Evolutionary conservation across 2,329 filamentous ascomycete genomes (phyloP).

Genomic region (Botrytis aclada): DNA sequence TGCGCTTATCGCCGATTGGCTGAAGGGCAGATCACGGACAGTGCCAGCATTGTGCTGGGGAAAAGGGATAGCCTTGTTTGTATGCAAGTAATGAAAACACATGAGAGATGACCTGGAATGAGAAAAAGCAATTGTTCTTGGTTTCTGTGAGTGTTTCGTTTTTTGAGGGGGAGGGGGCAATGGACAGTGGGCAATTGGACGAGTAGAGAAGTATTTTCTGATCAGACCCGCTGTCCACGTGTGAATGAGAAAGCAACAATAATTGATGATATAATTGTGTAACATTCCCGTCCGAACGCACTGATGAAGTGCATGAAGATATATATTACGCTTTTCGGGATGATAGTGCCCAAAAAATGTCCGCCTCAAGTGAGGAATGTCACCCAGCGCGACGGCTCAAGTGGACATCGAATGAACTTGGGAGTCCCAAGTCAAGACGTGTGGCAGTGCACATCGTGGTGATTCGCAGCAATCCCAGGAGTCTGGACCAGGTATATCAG

Average conservation of each 20-base stretch:
- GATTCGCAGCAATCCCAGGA: background rate
- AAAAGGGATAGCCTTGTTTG: background rate
- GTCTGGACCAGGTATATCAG: background rate
- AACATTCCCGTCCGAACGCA: background rate
- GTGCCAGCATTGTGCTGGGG: background rate
- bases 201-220: background rate
- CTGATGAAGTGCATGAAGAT: constrained; percentile 1
- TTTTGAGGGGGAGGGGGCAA: background rate
- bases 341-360: background rate
- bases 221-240: background rate
- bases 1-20: background rate
- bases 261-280: background rate
- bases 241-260: background rate
- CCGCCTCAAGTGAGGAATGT: background rate
- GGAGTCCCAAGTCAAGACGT: background rate
- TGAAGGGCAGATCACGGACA: background rate
- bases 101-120: background rate
- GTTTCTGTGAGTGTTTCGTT: background rate
- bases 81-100: background rate
- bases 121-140: background rate
- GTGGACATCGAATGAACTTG: background rate
- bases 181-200: background rate
- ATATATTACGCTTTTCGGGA: background rate
- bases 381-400: background rate
- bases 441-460: background rate